These are phyloP conservation scores for Hypoxylon sp. DNA, from an alignment of 2,329 filamentous ascomycete genomes.

Conservation along the genomic window DNA sequence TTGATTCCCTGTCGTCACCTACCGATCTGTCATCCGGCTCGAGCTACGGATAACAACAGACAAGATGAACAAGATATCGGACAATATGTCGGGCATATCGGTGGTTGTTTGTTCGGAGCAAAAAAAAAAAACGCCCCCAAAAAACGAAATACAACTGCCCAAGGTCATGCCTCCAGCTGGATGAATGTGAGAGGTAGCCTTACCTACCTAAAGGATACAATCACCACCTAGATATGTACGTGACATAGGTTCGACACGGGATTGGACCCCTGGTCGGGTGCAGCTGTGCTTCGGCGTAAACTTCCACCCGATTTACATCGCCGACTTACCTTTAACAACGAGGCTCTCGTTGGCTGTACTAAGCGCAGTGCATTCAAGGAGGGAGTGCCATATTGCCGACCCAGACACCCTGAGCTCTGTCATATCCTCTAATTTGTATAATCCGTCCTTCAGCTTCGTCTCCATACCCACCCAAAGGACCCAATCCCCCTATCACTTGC, in stretches of 20 bases:
- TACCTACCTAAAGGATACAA: conserved; percentile 21
- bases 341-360: conserved; percentile 33
- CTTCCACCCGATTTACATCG: conserved; percentile 39
- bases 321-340: conserved; percentile 34
- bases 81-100: conserved; percentile 42
- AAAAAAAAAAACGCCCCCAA: conserved; percentile 19
- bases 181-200: conserved; percentile 37
- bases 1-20: conserved; percentile 39
- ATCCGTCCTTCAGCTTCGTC: conserved; percentile 16
- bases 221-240: conserved; percentile 7
- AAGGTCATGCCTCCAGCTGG: conserved; percentile 23
- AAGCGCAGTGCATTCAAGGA: conserved; percentile 34
- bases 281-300: conserved; percentile 41
- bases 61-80: conserved; percentile 34
- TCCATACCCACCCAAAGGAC: conserved; percentile 7
- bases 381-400: conserved; percentile 16
- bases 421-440: conserved; percentile 31
- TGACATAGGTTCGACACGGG: conserved; percentile 29
- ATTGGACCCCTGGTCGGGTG: conserved; percentile 38
- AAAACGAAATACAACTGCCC: conserved; percentile 9
- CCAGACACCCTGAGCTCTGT: conserved; percentile 23
- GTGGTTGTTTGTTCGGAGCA: conserved; percentile 31
- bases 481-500: conserved; percentile 21
- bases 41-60: conserved; percentile 15
- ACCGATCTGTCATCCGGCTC: conserved; percentile 43